Base-by-base conservation (phyloP, 176 grass and related monocot species). In the Bolboschoenus planiculmis region DNA sequence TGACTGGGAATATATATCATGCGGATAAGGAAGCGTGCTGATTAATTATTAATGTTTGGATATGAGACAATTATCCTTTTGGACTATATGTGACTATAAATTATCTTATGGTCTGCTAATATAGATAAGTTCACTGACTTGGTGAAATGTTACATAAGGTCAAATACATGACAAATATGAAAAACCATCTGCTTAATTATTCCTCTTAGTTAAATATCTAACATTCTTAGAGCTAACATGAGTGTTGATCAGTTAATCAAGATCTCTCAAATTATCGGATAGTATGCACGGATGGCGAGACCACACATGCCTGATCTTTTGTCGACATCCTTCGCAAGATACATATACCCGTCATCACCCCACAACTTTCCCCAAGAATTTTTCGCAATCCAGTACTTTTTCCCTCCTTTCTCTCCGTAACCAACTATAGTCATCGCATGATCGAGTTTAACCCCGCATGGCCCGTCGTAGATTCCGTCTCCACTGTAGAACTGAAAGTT, bases 311-410 rank as follows among this genome's bases (percentile, higher is more conserved):
- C 89, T 35, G 8, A 29, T 35, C 10, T 43, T 55, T 58, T 3
- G 54, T 36, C 11, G 29, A 80, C 61, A 59, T 91, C 83, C 54
- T 85, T 91, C 34, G 81, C 85, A 26, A 86, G 34, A 40, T 83
- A 71, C 23, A 88, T 54, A 48, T 91, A 88, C 15, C 83, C 86
- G 13, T 85, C 23, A 1, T 85, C 83, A 23, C 89, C 89, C 89
- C 89, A 91, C 43, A 64, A 79, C 18, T 44, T 54, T 55, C 89
- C 75, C 89, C 89, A 91, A 1, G 89, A 91, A 47, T 91, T 91
- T 71, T 91, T 91, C 1, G 81, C 83, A 20, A 88, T 73, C 86
- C 89, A 91, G 36, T 86, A 91, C 15, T 88, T 87, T 0, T 66
- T 24, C 21, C 87, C 71, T 23, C 35, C 71, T 3, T 20, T 64